phyloP scores from a whole-genome alignment of 106 monocot genomes.

The Allium fistulosum region DNA sequence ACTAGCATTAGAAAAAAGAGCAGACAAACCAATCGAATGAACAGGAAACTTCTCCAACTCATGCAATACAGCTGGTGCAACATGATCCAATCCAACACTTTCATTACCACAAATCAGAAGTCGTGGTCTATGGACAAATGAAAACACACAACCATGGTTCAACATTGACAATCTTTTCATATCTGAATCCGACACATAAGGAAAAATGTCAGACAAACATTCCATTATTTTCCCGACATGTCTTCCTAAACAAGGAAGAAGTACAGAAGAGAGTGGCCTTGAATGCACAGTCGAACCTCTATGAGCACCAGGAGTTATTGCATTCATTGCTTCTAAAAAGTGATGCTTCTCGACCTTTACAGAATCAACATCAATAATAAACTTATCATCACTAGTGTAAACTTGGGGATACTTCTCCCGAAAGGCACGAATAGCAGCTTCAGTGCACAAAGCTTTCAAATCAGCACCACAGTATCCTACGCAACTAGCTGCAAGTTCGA shows the following conservation, averaged over 20 bases:
- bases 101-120: constrained; percentile 92
- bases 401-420: constrained; percentile 99
- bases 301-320: constrained; percentile 97
- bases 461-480: constrained; percentile 99
- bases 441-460: constrained; percentile 93
- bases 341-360: constrained; percentile 87
- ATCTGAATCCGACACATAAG: constrained; percentile 54
- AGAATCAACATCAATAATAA: constrained; percentile 94
- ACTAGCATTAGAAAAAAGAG: constrained; percentile 98
- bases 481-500: constrained; percentile 95
- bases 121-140: constrained; percentile 92
- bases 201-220: constrained; percentile 66
- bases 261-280: constrained; percentile 81
- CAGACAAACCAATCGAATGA: constrained; percentile 91
- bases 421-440: constrained; percentile 96
- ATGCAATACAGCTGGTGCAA: constrained; percentile 95
- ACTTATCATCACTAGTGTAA: constrained; percentile 97
- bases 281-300: constrained; percentile 86
- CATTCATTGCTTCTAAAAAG: constrained; percentile 96
- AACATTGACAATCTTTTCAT: constrained; percentile 48
- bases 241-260: constrained; percentile 66
- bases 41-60: constrained; percentile 97
- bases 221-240: constrained; percentile 73
- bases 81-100: constrained; percentile 86
- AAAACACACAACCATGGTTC: constrained; percentile 69